Base-by-base conservation (phyloP, 139 green algal species). In the Yamagishiella unicocca region DNA sequence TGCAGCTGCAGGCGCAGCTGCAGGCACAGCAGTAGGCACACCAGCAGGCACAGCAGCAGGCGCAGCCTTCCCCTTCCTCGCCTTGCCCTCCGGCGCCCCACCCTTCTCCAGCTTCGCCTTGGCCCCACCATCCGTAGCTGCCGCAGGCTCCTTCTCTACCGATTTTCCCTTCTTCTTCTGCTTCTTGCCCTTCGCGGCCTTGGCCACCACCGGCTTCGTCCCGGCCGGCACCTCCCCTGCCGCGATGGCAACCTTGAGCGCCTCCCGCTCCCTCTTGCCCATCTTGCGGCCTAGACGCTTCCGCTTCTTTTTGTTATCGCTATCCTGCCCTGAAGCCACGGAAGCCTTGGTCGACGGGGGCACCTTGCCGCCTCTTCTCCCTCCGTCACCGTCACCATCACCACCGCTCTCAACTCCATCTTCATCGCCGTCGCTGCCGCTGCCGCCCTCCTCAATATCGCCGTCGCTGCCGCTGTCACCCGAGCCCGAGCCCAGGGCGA, bases 201-300 rank as follows among this genome's bases (percentile, higher is more conserved):
- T n/a, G 25, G 42, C 33, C 80, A 77, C 4, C 66, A 86, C 80
- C 4, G 64, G 37, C 80, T 86, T 86, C 21, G 80, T 86, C 22
- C 64, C 80, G 19, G 43, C 43, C 4, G 80, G 80, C 64, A 86
- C 43, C 62, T 77, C n/a, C 27, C 80, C 80, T 5, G 80, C 80
- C 22, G 42, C 80, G 9, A 86, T 86, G 10, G 42, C 43, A 1
- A 64, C 75, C 64, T 61, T 55, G 27, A 85, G 50, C 46, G 55
- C 75, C 38, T 46, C 40, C 2, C 85, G 61, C 75, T 89, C 74
- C 62, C 85, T 45, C 85, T 85, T 89, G 37, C 85, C 85, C 25
- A 84, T 78, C 80, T 86, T 86, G 62, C 12, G 35, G 7, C 31
- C 31, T 8, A 40, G 5, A 0, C 85, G 85, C 85, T 85, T 89